Percentiles rank a stretch among this genome's conserved stretches.
phyloP scores from a whole-genome alignment of 352 stramenopile species.

The Phytophthora sp. region DNA sequence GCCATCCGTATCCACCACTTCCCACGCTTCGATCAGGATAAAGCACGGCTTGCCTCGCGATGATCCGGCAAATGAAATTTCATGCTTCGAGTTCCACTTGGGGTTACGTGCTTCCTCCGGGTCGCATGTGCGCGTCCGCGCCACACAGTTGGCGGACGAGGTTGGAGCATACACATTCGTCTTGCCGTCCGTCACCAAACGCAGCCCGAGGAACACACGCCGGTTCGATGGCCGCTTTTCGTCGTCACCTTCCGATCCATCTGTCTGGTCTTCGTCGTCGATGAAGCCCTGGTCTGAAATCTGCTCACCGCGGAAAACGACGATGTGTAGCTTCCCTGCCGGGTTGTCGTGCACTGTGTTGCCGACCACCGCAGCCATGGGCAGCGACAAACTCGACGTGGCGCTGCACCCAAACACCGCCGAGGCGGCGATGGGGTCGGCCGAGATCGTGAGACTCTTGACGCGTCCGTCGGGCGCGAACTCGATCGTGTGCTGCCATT shows the following conservation, averaged over 20 bases:
- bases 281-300: constrained; percentile 68
- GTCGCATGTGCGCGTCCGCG: constrained; percentile 67
- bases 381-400: constrained; percentile 84
- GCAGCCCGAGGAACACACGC: constrained; percentile 72
- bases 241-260: constrained; percentile 48
- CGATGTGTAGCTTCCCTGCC: constrained; percentile 70
- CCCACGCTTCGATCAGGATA: constrained; percentile 89
- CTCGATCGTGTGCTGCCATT: constrained; percentile 91
- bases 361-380: constrained; percentile 83
- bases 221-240: constrained; percentile 38
- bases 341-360: constrained; percentile 83
- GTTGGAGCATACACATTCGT: constrained; percentile 88
- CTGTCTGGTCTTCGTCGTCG: constrained; percentile 58
- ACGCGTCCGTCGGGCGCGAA: constrained; percentile 86
- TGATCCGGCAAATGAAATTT: constrained; percentile 74
- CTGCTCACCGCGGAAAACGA: constrained; percentile 85
- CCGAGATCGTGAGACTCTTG: constrained; percentile 87
- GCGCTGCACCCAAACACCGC: constrained; percentile 89
- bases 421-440: constrained; percentile 84
- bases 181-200: constrained; percentile 83
- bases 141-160: constrained; percentile 75
- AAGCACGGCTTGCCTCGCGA: constrained; percentile 84
- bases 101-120: constrained; percentile 57
- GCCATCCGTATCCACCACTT: constrained; percentile 48
- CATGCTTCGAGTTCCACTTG: constrained; percentile 85